Evolutionary conservation across 2,329 filamentous ascomycete genomes (phyloP), one percentile per base, ranked within the genome.

Genomic region (Lecanicillium sp.): DNA sequence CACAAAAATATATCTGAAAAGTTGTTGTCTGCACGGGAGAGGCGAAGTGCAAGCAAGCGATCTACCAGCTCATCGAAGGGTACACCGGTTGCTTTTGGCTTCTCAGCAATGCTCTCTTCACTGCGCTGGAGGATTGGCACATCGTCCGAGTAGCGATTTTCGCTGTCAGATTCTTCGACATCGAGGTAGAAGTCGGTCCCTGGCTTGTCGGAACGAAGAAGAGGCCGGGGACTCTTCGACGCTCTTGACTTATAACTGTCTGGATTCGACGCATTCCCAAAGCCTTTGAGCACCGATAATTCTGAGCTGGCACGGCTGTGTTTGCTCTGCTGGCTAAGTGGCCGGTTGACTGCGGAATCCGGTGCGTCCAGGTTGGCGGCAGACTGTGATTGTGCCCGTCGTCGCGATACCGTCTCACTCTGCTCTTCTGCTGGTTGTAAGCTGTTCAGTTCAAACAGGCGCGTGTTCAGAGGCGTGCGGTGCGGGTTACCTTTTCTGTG

Each of bases 1-100:
- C 90, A 95, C 20, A 96, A 70, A 52, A 96, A 96, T 14, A 94
- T 80, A 32, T 88, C 79, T 2, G 78, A 75, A 54, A 95, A 98
- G 58, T 95, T 95, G 42, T 76, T 73, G 55, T 96, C 92, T n/a
- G 81, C 74, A 54, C 86, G 88, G 19, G 85, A 88, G 65, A 90
- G 81, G 27, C 85, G 85, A 45, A 85, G 75, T 1, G 81, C 75
- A 17, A 96, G 71, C 29, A 98, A 71, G n/a, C 88, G 82, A 59
- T 95, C 87, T 15, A 96, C 86, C 4, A 92, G 66, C 40, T 88
- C 83, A 44, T 84, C 79, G 48, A 82, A 78, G 3, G 66, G 65
- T 14, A 78, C 59, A 3, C 78, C 78, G 2, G 63, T 55, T 35
- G 64, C 57, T 53, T 71, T 78, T 18, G 65, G 58, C 33, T 56